Evolutionary conservation across 2,329 filamentous ascomycete species (phyloP).

Genomic region (Lojkania enalia): DNA sequence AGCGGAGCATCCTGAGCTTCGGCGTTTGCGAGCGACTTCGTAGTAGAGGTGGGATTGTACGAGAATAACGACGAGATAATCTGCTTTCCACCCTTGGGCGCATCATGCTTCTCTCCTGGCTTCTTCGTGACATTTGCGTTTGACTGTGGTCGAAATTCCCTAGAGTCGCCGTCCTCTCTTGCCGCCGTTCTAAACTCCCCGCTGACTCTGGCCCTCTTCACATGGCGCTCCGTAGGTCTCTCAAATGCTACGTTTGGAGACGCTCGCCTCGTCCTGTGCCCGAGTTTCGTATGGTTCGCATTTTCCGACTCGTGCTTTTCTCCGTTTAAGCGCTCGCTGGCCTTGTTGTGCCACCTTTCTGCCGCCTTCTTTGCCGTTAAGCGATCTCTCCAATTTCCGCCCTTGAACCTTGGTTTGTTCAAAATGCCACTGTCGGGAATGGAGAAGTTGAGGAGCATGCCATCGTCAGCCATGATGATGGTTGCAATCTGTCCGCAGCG

Average conservation of each 20-base stretch:
- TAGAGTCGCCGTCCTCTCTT: slow-evolving; percentile 20
- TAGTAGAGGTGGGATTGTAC: slow-evolving; percentile 77
- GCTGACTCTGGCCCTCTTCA: slow-evolving; percentile 41
- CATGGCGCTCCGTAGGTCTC: slow-evolving; percentile 25
- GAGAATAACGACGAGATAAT: slow-evolving; percentile 92
- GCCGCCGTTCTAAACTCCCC: slow-evolving; percentile 44
- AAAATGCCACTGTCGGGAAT: slow-evolving; percentile 69
- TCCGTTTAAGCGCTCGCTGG: slow-evolving; percentile 36
- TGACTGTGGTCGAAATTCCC: slow-evolving; percentile 35
- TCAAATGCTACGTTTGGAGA: slow-evolving; percentile 23
- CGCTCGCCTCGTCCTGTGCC: slow-evolving; percentile 24
- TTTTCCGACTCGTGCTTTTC: slow-evolving; percentile 25
- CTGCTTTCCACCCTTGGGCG: slow-evolving; percentile 54
- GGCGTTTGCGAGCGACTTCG: slow-evolving; percentile 56
- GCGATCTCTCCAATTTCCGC: slow-evolving; percentile 91
- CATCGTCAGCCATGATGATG: slow-evolving; percentile 81
- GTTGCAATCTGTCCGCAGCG: slow-evolving; percentile 4
- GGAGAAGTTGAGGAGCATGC: slow-evolving; percentile 91
- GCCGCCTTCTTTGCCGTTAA: slow-evolving; percentile 75
- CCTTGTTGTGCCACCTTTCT: slow-evolving; percentile 56
- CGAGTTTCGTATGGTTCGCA: slow-evolving; percentile 36
- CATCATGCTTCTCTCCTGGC: slow-evolving; percentile 40
- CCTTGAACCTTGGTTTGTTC: slow-evolving; percentile 70
- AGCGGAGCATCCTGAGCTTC: slow-evolving; percentile 50
- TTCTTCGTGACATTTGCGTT: slow-evolving; percentile 30